Evolutionary conservation across 768 basidiomycete genomes (phyloP).

Genomic region (Hericium alpestre): DNA sequence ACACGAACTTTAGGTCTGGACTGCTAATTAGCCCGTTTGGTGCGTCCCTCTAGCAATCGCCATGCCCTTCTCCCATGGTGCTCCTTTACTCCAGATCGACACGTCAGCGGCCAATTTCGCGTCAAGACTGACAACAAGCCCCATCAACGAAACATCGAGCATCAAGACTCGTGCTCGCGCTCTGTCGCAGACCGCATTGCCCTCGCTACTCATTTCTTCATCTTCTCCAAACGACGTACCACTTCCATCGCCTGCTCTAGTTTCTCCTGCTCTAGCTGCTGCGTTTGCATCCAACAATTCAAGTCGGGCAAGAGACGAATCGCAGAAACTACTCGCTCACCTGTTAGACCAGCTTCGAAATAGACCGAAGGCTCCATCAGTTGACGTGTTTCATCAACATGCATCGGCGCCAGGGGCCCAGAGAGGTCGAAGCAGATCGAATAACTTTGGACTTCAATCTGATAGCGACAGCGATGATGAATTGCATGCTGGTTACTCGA

Average conservation of each 20-base stretch:
- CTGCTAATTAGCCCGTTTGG: too few species aligned
- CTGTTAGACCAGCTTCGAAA: constrained; percentile 52
- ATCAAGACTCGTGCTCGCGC: constrained; percentile 12
- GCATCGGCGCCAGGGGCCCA: too few species aligned
- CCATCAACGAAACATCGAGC: too few species aligned
- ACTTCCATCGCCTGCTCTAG: constrained; percentile 13
- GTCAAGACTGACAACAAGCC: too few species aligned
- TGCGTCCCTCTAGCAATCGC: too few species aligned
- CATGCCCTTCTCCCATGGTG: too few species aligned
- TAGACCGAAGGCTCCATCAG: constrained; percentile 42
- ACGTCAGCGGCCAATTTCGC: too few species aligned
- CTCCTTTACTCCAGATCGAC: too few species aligned
- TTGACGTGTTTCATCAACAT: constrained; percentile 13
- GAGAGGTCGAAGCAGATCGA: not conserved
- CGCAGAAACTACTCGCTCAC: constrained; percentile 58
- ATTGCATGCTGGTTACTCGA: constrained; percentile 35
- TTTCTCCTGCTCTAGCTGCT: constrained; percentile 7
- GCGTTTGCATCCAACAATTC: constrained; percentile 16
- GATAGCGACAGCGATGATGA: constrained; percentile 37
- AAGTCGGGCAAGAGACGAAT: constrained; percentile 44
- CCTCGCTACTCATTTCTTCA: constrained; percentile 21
- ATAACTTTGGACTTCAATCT: not conserved
- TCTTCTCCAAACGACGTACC: constrained; percentile 16
- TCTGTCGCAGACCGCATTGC: constrained; percentile 16
- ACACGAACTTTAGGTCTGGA: too few species aligned